A percentile compares a stretch with the other conserved stretches of the same genome.
Evolutionary conservation across 495 filamentous ascomycete genomes (phyloP).

Genomic region (Jackrogersella multiformis): DNA sequence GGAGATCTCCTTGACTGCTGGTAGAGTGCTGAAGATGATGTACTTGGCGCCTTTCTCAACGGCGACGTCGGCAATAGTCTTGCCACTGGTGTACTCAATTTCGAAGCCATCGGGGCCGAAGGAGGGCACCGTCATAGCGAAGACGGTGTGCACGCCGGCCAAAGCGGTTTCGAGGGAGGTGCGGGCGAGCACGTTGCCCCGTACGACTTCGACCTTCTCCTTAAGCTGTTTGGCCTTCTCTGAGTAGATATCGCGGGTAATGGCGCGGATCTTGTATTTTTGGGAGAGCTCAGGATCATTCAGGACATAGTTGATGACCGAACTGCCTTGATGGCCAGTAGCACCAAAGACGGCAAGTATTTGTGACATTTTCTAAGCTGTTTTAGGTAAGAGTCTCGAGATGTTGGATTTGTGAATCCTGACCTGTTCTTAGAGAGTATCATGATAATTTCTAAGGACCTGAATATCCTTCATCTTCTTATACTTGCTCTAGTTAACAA

Average conservation of each 20-base stretch:
- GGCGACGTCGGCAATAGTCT: conserved; percentile 58
- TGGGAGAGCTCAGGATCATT: conserved; percentile 57
- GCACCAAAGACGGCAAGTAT: conserved; percentile 68
- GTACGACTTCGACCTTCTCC: conserved; percentile 51
- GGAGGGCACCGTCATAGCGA: conserved; percentile 54
- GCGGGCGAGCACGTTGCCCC: conserved; percentile 50
- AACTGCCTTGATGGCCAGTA: conserved; percentile 70
- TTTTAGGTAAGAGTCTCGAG: not conserved
- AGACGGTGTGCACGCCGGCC: conserved; percentile 57
- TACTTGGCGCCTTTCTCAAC: conserved; percentile 55
- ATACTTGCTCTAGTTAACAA: not conserved
- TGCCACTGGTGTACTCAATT: conserved; percentile 53
- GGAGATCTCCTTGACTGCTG: conserved; percentile 47
- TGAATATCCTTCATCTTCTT: not conserved
- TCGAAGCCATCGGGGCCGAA: conserved; percentile 47
- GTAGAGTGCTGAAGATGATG: conserved; percentile 62
- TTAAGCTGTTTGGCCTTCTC: conserved; percentile 53
- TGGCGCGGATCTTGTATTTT: conserved; percentile 62
- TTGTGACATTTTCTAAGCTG: conserved; percentile 49
- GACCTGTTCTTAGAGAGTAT: not conserved
- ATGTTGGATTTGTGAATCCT: not conserved
- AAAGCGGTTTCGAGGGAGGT: conserved; percentile 56
- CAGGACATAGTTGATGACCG: conserved; percentile 63
- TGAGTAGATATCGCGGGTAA: conserved; percentile 63
- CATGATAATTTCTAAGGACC: not conserved